Conservation (phyloP, 2,329 filamentous ascomycete species). For the Colletotrichum viniferum region DNA sequence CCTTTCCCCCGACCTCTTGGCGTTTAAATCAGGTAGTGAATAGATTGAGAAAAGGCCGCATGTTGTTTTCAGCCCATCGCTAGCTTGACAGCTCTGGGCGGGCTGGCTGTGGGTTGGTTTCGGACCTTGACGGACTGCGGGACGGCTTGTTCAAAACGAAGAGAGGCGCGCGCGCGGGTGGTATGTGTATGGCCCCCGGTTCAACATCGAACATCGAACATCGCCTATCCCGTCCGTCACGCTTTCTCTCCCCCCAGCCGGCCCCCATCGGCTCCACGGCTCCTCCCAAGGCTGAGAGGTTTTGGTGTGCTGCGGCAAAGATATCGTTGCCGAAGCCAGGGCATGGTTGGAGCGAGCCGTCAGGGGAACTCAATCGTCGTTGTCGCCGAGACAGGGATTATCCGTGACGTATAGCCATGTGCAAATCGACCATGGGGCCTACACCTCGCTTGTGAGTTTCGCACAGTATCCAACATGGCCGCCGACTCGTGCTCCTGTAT, state of each 20-base stretch:
- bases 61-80: background rate
- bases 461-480: background rate
- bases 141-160: background rate
- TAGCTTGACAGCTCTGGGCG: background rate
- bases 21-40: background rate
- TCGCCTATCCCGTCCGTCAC: background rate
- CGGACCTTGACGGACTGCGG: background rate
- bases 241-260: background rate
- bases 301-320: background rate
- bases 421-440: background rate
- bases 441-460: background rate
- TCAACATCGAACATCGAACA: background rate
- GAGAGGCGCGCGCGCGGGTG: background rate
- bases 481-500: constrained; percentile 5
- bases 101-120: background rate
- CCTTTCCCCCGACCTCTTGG: background rate
- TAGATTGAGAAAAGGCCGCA: background rate
- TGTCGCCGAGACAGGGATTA: background rate
- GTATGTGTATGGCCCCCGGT: background rate
- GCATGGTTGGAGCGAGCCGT: background rate
- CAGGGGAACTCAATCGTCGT: background rate
- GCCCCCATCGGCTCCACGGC: background rate
- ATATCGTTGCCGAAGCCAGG: background rate
- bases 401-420: constrained; percentile 2
- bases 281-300: background rate